These are phyloP conservation scores for Tritrichomonas foetus DNA, from an alignment of 208 protist genomes.

Conservation along the genomic window DNA sequence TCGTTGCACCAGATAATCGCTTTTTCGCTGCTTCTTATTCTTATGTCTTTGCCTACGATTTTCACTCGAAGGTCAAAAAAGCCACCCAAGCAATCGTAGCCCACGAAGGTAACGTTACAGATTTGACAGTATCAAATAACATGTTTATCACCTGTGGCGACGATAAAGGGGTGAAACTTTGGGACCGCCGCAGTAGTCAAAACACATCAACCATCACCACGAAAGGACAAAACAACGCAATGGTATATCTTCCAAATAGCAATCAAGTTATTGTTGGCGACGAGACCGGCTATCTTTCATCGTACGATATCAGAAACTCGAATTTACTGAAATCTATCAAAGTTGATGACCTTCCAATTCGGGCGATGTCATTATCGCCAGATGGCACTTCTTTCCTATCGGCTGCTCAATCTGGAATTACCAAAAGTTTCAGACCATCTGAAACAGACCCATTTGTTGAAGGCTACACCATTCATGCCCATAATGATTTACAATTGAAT, in stretches of 20 bases:
- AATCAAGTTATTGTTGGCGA: not conserved
- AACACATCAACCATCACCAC: not conserved
- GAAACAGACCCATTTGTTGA: not conserved
- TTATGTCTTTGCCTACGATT: not conserved
- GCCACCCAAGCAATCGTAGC: not conserved
- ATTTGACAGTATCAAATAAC: not conserved
- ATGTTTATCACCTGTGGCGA: not conserved
- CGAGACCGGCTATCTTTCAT: not conserved
- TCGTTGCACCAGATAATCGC: not conserved
- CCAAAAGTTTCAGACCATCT: not conserved
- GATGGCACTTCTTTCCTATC: not conserved
- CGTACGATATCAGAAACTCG: not conserved
- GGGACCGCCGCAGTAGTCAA: not conserved
- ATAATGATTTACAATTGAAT: not conserved
- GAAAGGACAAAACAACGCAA: not conserved
- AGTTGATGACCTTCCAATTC: not conserved
- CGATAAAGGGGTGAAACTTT: not conserved
- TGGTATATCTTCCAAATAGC: not conserved
- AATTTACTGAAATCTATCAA: not conserved
- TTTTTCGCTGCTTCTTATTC: not conserved
- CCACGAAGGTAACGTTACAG: slow-evolving; percentile 26
- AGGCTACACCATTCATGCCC: not conserved
- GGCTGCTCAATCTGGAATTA: not conserved
- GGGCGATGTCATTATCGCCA: not conserved
- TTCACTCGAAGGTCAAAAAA: not conserved